Base-by-base conservation (phyloP, 1,139 yeast species). In the Suhomyces yuchorum region DNA sequence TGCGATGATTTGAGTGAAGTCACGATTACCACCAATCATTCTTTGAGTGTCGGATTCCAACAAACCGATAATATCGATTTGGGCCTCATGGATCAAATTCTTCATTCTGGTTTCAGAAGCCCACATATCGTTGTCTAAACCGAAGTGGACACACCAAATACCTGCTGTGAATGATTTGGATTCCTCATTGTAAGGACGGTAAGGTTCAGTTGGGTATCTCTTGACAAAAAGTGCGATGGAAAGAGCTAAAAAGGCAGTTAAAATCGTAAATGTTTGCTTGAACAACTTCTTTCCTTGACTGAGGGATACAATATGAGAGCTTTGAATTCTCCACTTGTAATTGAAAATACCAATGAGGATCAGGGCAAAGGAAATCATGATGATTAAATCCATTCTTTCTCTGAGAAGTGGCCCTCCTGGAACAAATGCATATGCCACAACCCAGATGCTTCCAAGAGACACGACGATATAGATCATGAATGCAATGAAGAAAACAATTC, bases 111-210 rank as follows among this genome's bases (percentile, higher is more conserved):
- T 84, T 69, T 93, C 98, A 56, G 93, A 84, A 0, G 96, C 95
- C 99, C 99, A 93, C 96, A 93, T 87, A 65, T 92, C 97, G 65
- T 93, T 93, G 65, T 93, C 99, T 47, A 93, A 77, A 18, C 97
- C 99, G 63, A 93, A 93, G 69, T 93, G 99, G 54, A 93, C 85
- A 34, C 99, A 93, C 99, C 99, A 93, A 54, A 93, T 92, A 62
- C 97, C 99, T 0, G 97, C 92, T 2, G 96, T 91, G 61, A 93
- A 81, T 3, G 90, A 67, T 58, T 83, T 79, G 9, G 91, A 81
- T 11, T 85, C 85, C 20, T 87, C 84, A 61, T 92, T 93, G 61
- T 82, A 85, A 20, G 98, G 98, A 49, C 68, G 67, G 40, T 88
- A 88, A 14, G 77, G 77, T 20, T 15, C 44, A 9, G 75, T 68